phyloP scores from a whole-genome alignment of 805 yeast genomes.

The Candida caryicola region DNA sequence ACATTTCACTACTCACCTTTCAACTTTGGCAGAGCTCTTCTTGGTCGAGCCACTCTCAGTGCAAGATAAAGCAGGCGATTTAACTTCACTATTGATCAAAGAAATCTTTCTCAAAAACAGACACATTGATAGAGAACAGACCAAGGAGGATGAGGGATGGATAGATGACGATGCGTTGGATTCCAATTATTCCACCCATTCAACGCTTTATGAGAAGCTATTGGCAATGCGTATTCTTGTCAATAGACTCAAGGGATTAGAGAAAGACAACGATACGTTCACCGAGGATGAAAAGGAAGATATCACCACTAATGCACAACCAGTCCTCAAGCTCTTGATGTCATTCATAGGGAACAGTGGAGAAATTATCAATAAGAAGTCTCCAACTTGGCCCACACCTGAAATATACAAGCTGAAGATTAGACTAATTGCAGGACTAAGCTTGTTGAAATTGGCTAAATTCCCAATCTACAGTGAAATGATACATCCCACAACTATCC shows the following conservation, averaged over 20 bases:
- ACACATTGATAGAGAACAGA: constrained; percentile 27
- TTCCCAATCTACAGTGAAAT: constrained; percentile 48
- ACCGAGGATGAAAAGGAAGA: constrained; percentile 31
- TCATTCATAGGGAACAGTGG: constrained; percentile 75
- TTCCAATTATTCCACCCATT: constrained; percentile 16
- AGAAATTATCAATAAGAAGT: constrained; percentile 55
- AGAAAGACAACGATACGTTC: constrained; percentile 15
- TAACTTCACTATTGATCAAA: constrained; percentile 59
- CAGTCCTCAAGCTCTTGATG: constrained; percentile 63
- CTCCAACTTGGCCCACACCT: constrained; percentile 60
- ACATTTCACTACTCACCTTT: constrained; percentile 52
- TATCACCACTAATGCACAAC: constrained; percentile 48
- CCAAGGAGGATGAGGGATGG: constrained; percentile 38
- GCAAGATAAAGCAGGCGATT: constrained; percentile 52
- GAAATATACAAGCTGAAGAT: constrained; percentile 54
- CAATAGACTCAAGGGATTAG: constrained; percentile 48
- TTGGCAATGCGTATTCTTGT: constrained; percentile 54
- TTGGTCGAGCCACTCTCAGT: constrained; percentile 45
- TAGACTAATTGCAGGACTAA: constrained; percentile 65
- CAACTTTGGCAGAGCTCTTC: constrained; percentile 60
- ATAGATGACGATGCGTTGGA: constrained; percentile 44
- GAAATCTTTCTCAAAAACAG: constrained; percentile 58
- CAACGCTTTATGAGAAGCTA: constrained; percentile 46
- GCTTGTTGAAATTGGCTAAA: constrained; percentile 62
- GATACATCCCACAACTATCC: constrained; percentile 51